Conservation (phyloP, 208 protist genomes). For the Leishmania aethiopica region DNA sequence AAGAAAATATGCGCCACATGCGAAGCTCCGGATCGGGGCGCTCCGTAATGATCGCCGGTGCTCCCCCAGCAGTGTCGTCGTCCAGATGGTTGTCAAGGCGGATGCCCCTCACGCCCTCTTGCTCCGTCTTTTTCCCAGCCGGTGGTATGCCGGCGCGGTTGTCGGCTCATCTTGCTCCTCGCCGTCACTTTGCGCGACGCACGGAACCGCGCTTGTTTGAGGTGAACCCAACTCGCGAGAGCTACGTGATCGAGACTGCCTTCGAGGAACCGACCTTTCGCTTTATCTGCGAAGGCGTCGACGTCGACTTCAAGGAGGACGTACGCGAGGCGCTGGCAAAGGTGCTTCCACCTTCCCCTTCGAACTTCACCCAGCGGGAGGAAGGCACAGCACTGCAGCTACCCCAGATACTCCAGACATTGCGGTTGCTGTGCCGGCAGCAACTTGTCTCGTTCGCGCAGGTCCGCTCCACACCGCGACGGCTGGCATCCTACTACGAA, state of each 20-base stretch:
- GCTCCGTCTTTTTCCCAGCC: background rate
- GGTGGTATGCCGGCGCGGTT: background rate
- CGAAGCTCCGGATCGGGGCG: background rate
- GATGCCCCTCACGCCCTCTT: background rate
- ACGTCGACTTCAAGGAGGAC: conserved; percentile 85
- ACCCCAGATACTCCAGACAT: conserved; percentile 51
- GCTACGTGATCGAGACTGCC: conserved; percentile 79
- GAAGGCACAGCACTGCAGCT: conserved; percentile 10
- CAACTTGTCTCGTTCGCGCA: conserved; percentile 80
- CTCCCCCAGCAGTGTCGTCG: background rate
- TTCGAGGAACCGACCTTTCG: conserved; percentile 89
- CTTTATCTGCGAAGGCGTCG: conserved; percentile 82
- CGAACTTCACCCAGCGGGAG: conserved; percentile 59
- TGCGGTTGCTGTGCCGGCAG: conserved; percentile 58
- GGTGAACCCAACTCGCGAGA: conserved; percentile 46
- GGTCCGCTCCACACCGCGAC: conserved; percentile 73
- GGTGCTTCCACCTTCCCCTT: conserved; percentile 42
- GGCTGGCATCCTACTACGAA: conserved; percentile 79
- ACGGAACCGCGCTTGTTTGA: conserved; percentile 35
- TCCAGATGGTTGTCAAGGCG: background rate
- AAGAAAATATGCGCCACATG: background rate
- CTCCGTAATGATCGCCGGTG: background rate
- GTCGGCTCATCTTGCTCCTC: conserved; percentile 1
- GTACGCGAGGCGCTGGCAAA: conserved; percentile 65
- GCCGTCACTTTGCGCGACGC: conserved; percentile 26